Conservation (phyloP, 345 rosid genomes). For the Ricinus communis region DNA sequence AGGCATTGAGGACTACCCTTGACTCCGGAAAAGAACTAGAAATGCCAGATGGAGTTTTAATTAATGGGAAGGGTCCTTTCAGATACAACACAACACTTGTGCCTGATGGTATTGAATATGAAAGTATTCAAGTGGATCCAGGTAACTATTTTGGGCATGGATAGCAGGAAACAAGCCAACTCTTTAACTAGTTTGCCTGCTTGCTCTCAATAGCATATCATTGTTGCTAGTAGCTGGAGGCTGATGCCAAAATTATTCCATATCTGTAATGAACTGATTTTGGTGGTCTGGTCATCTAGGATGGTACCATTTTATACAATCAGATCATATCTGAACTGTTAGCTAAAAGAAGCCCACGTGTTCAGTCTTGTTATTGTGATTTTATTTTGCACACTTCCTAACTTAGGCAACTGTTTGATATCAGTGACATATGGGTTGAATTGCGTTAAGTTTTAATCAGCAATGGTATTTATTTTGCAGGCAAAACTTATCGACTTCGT, state of each 20-base stretch:
- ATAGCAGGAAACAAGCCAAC: not conserved
- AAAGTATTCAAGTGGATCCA: slow-evolving; percentile 68
- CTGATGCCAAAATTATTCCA: not conserved
- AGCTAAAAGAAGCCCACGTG: not conserved
- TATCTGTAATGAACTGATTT: not conserved
- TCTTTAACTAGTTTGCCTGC: not conserved
- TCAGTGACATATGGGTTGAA: not conserved
- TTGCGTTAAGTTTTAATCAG: slow-evolving; percentile 9
- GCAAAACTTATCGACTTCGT: slow-evolving; percentile 80
- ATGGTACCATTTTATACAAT: not conserved
- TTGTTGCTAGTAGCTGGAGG: not conserved
- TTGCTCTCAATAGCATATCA: not conserved
- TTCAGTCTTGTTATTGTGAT: not conserved
- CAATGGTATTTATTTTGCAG: slow-evolving; percentile 41
- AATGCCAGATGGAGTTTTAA: slow-evolving; percentile 94
- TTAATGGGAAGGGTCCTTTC: slow-evolving; percentile 93
- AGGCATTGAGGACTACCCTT: slow-evolving; percentile 70
- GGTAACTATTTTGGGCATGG: slow-evolving; percentile 37
- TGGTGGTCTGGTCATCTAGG: not conserved
- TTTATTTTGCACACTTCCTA: not conserved
- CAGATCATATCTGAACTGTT: not conserved
- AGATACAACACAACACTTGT: slow-evolving; percentile 67
- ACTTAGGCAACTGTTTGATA: not conserved
- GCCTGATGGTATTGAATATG: slow-evolving; percentile 73
- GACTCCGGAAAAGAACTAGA: slow-evolving; percentile 89